phyloP scores from a whole-genome alignment of 108 stramenopile species.

The Heterococcus sp. region DNA sequence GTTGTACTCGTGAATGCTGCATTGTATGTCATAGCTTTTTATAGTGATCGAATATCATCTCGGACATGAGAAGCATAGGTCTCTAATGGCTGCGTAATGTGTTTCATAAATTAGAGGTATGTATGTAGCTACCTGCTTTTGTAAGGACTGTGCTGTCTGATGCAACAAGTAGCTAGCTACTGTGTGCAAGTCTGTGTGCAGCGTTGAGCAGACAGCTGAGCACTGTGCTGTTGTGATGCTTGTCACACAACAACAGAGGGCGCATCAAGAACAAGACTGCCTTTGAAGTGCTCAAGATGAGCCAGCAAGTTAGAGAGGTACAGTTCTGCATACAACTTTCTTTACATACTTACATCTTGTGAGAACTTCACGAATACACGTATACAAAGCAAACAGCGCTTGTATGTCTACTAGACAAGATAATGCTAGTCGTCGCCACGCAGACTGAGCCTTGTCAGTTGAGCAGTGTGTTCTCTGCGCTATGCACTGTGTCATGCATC shows the following conservation, averaged over 20 bases:
- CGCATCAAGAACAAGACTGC: constrained; percentile 26
- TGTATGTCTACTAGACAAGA: too few species aligned
- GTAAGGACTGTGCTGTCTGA: neutral
- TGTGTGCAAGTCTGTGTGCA: neutral
- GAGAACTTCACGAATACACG: too few species aligned
- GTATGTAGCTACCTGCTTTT: neutral
- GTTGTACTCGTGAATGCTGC: neutral
- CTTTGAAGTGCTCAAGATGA: constrained; percentile 12
- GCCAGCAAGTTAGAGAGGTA: neutral
- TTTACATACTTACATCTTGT: neutral
- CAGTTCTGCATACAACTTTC: neutral
- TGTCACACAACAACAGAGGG: neutral
- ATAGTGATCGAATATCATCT: too few species aligned
- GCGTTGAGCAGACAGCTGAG: neutral
- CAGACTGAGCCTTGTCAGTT: too few species aligned
- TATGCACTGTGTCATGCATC: too few species aligned
- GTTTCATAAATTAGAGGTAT: too few species aligned
- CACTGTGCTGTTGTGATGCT: neutral
- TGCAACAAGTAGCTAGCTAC: neutral
- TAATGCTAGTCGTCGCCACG: too few species aligned
- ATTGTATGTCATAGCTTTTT: too few species aligned
- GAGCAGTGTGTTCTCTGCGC: too few species aligned
- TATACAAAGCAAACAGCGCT: too few species aligned
- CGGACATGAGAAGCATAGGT: too few species aligned
- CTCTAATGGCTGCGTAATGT: too few species aligned